Base-by-base conservation (phyloP, 306 rosid species). In the Cicer yamashitae region DNA sequence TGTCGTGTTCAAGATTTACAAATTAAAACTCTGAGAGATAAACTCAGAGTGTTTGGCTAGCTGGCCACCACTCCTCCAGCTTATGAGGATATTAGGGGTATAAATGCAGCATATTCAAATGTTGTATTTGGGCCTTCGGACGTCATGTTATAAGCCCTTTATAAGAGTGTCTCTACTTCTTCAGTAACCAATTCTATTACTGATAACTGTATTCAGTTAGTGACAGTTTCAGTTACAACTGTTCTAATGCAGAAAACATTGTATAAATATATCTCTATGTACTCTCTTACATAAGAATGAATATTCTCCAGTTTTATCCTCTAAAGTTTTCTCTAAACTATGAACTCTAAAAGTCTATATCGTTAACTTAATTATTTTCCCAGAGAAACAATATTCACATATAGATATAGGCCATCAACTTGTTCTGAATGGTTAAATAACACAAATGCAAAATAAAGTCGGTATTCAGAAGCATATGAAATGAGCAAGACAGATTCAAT, bases 401-500 rank as follows among this genome's bases (percentile, higher is more conserved):
- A 15, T 11, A 39, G 30, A 53, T 47, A 30, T 20, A 45, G 54
- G 22, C 56, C 72, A 67, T 7, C 51, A 59, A 25, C n/a, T 60
- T 60, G 17, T 45, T 74, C 13, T 30, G 17, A 25, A 57, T 44
- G 54, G 13, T 13, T 53, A 43, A 43, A 12, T 30, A 8, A 58
- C 34, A 30, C 39, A 73, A 58, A 25, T 17, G 48, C 9, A 61
- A 61, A 37, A 43, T 47, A 75, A 62, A 34, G 17, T 17, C 4
- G 0, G 34, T 54, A 15, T 53, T 56, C 22, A 60, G 8, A 13
- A 11, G 37, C 47, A 52, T n/a, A 51, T 47, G 10, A 75, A 41
- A 52, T 11, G 47, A 62, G 73, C 10, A 61, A 81, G 60, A 51
- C 7, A 59, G 12, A 40, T 69, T 69, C 43, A 18, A 40, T 30